A percentile compares a stretch with the other conserved stretches of the same genome.
Evolutionary conservation across 148 eudicot genomes (phyloP).

Genomic region (Heliosperma pusillum): DNA sequence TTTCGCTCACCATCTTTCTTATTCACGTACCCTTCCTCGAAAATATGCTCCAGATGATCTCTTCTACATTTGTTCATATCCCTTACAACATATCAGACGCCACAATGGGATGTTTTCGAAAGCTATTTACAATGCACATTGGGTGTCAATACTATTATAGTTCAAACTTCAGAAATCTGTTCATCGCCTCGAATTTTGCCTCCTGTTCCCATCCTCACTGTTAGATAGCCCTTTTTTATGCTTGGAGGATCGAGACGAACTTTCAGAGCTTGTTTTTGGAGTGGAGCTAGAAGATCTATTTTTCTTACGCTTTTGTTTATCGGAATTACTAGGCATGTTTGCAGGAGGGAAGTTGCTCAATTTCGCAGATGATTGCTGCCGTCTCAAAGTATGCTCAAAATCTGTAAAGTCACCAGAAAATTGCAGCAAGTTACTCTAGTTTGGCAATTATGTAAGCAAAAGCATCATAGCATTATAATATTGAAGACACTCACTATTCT

Average conservation of each 20-base stretch:
- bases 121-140: conserved; percentile 31
- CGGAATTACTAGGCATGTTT: conserved; percentile 35
- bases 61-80: conserved; percentile 12
- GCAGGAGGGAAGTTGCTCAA: conserved; percentile 37
- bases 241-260: conserved; percentile 49
- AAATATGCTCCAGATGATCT: conserved; percentile 1
- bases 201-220: conserved; percentile 13
- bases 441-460: neutral
- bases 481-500: neutral
- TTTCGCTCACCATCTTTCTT: neutral
- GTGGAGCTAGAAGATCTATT: conserved; percentile 46
- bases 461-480: neutral
- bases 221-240: conserved; percentile 30
- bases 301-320: conserved; percentile 58
- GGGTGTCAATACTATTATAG: neutral
- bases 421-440: neutral
- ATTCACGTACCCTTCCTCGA: neutral
- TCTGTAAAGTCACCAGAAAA: conserved; percentile 31
- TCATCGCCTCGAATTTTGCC: conserved; percentile 18
- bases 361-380: conserved; percentile 35
- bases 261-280: conserved; percentile 36
- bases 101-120: neutral
- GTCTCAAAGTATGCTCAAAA: conserved; percentile 37
- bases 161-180: conserved; percentile 4
- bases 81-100: neutral